Evolutionary conservation across 441 rosid species (phyloP), one percentile per base, ranked within the genome.

Genomic region (Eruca vesicaria): DNA sequence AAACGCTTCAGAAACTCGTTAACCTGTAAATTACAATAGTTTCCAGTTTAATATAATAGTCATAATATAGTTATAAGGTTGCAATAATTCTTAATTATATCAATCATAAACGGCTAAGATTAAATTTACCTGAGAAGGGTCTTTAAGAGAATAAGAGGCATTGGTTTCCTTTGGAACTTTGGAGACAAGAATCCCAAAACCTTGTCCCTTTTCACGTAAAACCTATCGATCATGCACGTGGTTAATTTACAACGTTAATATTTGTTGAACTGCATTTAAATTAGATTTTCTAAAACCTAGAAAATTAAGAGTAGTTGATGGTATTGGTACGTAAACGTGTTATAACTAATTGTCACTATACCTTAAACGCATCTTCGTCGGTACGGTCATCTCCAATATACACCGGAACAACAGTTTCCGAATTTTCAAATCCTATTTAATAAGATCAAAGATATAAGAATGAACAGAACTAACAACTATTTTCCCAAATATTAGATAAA

Each of bases 311-410:
- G 41, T 61, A 10, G 12, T 16, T 31, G 9, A 32, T 32, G 43
- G 45, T 61, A 32, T 21, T 32, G 43, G 45, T 61, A 32, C 33
- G 19, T 38, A 14, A 45, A 32, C 32, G 19, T 5, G 7, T 28
- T 5, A 20, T 6, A 26, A 6, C 12, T 71, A 21, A 15, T 4
- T 63, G 9, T 36, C 16, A 63, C 21, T 48, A 86, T 77, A 87
- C 94, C 88, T 86, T 84, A 70, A 89, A 89, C 0, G 94, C 94
- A 74, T 89, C 94, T 70, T 89, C 94, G 12, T 89, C 94, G 0
- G 90, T 86, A 23, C 87, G 86, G 70, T 89, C 91, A 67, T 89
- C 94, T 32, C 94, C 94, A 18, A 89, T 86, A 9, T 87, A 89
- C 9, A 89, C 76, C 0, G 94, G 94, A 7, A 89, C 53, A 75